Evolutionary conservation across 345 rosid species (phyloP).

Genomic region (Boechera stricta): DNA sequence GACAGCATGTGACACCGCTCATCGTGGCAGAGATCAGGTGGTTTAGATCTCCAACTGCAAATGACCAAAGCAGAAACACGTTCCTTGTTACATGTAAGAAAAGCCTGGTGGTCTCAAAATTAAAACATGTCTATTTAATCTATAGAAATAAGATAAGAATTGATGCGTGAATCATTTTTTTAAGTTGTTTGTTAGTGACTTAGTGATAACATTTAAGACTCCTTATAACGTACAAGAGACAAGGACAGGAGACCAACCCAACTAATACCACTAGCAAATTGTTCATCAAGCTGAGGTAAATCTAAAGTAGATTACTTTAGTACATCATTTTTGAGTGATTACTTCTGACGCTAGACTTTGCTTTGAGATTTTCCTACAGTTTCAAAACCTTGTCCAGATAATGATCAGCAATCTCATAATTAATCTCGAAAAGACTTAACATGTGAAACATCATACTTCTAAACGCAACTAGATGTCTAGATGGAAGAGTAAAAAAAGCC

Average conservation of each 20-base stretch:
- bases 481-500: not conserved
- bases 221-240: slow-evolving; percentile 3
- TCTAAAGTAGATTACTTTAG: not conserved
- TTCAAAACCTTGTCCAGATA: not conserved
- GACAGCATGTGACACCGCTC: slow-evolving; percentile 65
- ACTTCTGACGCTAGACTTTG: not conserved
- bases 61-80: not conserved
- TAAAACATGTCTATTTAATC: not conserved
- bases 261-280: not conserved
- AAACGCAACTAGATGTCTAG: not conserved
- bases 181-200: not conserved
- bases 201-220: not conserved
- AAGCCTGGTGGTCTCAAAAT: not conserved
- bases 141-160: slow-evolving; percentile 6
- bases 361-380: not conserved
- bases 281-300: slow-evolving; percentile 1
- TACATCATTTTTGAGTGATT: not conserved
- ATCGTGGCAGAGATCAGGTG: slow-evolving; percentile 61
- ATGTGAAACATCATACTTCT: not conserved
- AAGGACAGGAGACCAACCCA: slow-evolving; percentile 11
- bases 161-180: not conserved
- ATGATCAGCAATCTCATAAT: not conserved
- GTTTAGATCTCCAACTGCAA: slow-evolving; percentile 56
- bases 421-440: not conserved
- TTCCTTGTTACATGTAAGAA: slow-evolving; percentile 8